Percentiles rank a stretch among this genome's conserved stretches.
phyloP scores from a whole-genome alignment of 805 yeast species.

The Candida maltosa region DNA sequence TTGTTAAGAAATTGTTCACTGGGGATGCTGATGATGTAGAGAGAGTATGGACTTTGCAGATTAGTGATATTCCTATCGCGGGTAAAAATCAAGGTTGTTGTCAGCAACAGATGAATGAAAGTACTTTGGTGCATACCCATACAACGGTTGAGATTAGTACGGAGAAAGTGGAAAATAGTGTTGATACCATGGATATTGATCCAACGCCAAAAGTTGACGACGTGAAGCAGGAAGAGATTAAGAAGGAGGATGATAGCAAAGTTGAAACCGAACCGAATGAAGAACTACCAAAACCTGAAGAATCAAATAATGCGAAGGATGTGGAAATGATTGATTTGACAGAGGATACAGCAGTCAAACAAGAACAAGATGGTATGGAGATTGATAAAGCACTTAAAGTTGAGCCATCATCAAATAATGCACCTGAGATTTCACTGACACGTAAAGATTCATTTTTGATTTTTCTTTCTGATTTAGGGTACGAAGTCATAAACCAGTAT shows the following conservation, averaged over 20 bases:
- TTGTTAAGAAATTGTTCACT: constrained; percentile 26
- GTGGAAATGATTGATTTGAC: constrained; percentile 6
- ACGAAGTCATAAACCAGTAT: constrained; percentile 58
- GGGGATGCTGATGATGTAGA: constrained; percentile 9
- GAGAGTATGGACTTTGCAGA: constrained; percentile 58
- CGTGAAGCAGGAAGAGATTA: constrained; percentile 2
- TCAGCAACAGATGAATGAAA: constrained; percentile 61
- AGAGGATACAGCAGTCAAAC: constrained; percentile 2
- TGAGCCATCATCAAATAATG: neutral
- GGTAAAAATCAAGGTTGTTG: constrained; percentile 63
- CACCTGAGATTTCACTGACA: no score
- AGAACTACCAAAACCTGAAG: constrained; percentile 1
- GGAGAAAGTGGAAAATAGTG: constrained; percentile 7
- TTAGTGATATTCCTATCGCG: constrained; percentile 73
- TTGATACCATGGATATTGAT: constrained; percentile 4
- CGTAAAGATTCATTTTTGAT: constrained; percentile 35
- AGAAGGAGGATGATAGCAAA: neutral
- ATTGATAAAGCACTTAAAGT: neutral
- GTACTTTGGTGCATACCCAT: constrained; percentile 51
- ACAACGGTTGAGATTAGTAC: constrained; percentile 25
- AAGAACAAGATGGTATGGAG: constrained; percentile 1
- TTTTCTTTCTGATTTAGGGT: constrained; percentile 65
- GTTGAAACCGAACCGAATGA: neutral
- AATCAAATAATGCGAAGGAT: neutral
- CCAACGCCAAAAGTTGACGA: constrained; percentile 2